Percentiles rank a stretch among this genome's conserved stretches.
Evolutionary conservation across 2,329 filamentous ascomycete genomes (phyloP).

Genomic region (Annulohypoxylon truncatum): DNA sequence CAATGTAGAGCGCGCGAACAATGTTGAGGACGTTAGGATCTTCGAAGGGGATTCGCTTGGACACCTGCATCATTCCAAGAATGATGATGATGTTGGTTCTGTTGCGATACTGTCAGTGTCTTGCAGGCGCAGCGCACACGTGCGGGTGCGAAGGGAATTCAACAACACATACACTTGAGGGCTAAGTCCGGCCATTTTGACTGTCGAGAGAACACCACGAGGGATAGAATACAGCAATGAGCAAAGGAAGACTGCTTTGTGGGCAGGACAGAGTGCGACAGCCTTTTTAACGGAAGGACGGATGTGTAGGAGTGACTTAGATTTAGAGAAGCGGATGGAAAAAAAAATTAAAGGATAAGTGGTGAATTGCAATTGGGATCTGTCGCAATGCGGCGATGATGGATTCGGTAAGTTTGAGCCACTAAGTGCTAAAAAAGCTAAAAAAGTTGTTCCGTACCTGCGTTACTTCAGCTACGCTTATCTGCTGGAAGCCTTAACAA

Average conservation of each 20-base stretch:
- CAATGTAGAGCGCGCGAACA: conserved; percentile 65
- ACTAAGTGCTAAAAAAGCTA: not conserved
- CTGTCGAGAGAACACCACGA: conserved; percentile 25
- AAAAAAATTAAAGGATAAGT: conserved; percentile 8
- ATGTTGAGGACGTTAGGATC: conserved; percentile 73
- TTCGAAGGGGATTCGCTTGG: conserved; percentile 95
- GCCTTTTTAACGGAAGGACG: not conserved
- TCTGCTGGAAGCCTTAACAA: conserved; percentile 18
- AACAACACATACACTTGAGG: conserved; percentile 69
- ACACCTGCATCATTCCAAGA: conserved; percentile 97
- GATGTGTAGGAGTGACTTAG: not conserved
- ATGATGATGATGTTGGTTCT: conserved; percentile 96
- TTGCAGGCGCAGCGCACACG: conserved; percentile 11
- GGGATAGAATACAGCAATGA: not conserved
- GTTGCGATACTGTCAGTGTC: conserved; percentile 47
- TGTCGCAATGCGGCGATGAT: conserved; percentile 22
- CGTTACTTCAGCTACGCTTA: conserved; percentile 16
- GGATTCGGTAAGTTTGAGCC: conserved; percentile 4
- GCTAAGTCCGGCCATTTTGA: conserved; percentile 70
- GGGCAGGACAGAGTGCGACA: not conserved
- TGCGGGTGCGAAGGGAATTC: conserved; percentile 9
- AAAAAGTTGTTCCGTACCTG: conserved; percentile 30
- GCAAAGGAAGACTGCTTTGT: conserved; percentile 11
- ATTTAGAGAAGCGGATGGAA: conserved; percentile 4
- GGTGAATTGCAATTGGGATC: conserved; percentile 18